phyloP scores from a whole-genome alignment of 805 yeast genomes.

The Candida glaebosa region DNA sequence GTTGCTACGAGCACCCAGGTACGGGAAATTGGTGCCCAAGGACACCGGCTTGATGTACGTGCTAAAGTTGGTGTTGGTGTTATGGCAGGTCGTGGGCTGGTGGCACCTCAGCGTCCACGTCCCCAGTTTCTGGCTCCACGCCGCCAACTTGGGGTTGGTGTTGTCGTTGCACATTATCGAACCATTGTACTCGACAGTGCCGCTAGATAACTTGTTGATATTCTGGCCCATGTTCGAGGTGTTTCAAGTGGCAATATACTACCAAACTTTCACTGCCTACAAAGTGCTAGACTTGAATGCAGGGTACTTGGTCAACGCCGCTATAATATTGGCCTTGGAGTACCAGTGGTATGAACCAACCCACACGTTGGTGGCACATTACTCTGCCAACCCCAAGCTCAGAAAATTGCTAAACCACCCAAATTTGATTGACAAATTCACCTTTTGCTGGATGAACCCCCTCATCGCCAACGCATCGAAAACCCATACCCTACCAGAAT shows the following conservation, averaged over 20 bases:
- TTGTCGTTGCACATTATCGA: slow-evolving; percentile 28
- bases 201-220: slow-evolving; percentile 19
- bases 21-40: slow-evolving; percentile 19
- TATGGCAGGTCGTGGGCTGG: slow-evolving; percentile 16
- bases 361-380: slow-evolving; percentile 31
- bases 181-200: slow-evolving; percentile 16
- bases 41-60: slow-evolving; percentile 24
- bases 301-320: slow-evolving; percentile 25
- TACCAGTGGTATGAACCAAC: slow-evolving; percentile 36
- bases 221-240: slow-evolving; percentile 27
- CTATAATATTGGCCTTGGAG: slow-evolving; percentile 37
- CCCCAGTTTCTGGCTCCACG: slow-evolving; percentile 9
- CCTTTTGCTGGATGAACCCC: slow-evolving; percentile 48
- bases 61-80: slow-evolving; percentile 17
- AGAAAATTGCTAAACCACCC: slow-evolving; percentile 16
- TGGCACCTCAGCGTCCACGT: slow-evolving; percentile 15
- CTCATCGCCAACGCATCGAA: slow-evolving; percentile 37
- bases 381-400: slow-evolving; percentile 16
- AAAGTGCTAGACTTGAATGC: slow-evolving; percentile 17
- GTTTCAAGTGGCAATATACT: slow-evolving; percentile 17
- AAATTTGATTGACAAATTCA: slow-evolving; percentile 34
- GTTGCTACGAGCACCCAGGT: slow-evolving; percentile 1
- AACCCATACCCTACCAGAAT: slow-evolving; percentile 32
- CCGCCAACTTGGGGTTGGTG: slow-evolving; percentile 9
- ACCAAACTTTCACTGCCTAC: slow-evolving; percentile 27